Base-by-base conservation (phyloP, 805 yeast genomes). In the Zygosaccharomyces lentus region DNA sequence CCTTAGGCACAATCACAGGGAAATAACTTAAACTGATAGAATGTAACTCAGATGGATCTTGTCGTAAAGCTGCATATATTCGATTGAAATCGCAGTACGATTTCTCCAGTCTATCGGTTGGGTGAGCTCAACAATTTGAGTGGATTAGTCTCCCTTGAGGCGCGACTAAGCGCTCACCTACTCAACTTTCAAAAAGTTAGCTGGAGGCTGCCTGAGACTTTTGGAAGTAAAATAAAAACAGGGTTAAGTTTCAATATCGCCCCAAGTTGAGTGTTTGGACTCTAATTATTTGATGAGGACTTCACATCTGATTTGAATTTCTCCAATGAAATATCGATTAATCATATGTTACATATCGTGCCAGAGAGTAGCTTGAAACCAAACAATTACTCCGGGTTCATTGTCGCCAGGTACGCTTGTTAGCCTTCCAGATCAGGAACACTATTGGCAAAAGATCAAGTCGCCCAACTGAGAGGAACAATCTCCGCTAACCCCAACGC, bases 1-100 rank as follows among this genome's bases (percentile, higher is more conserved):
- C 82, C 82, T 74, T 69, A 0, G 85, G 84, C 17, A 81, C 68
- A 45, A 71, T 73, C 1, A 82, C 86, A 0, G 87, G 84, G 32
- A 80, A 70, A 51, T 71, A 77, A 5, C 78, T 69, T 13, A 81
- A 79, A 3, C 84, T 79, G 10, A 73, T 70, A 0, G 87, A 84
- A 40, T 72, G 67, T 24, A 79, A 52, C 58, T 78, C 77, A 10
- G 77, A 65, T 40, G 73, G 71, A 42, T 74, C 74, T 49, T 76
- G 78, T 51, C 74, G 77, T 43, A 77, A 57, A 1, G 78, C 81
- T 34, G 76, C 74, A 42, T 75, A 65, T 10, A 81, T 70, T 2
- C 80, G 69, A 52, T 77, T 78, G 63, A 81, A 80, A 1, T 56
- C 1, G 81, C 76, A 0, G 79, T 62, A 21, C 84, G 81, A 50